Evolutionary conservation across 768 basidiomycete genomes (phyloP).

Genomic region (Pleurotus pulmonarius): DNA sequence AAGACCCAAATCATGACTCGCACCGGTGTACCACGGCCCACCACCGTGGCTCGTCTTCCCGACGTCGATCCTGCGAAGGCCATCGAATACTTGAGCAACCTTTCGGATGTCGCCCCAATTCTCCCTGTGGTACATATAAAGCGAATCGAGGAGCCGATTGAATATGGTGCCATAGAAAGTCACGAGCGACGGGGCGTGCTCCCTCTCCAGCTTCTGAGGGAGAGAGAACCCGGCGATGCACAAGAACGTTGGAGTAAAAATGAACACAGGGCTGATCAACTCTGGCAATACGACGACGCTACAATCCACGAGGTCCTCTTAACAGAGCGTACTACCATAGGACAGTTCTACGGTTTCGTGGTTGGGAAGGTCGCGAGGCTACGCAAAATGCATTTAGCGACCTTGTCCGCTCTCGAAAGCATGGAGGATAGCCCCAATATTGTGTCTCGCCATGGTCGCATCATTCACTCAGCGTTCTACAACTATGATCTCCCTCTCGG

Average conservation of each 20-base stretch:
- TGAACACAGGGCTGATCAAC: constrained; percentile 39
- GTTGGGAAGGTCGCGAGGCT: constrained; percentile 63
- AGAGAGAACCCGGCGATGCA: constrained; percentile 38
- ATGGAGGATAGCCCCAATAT: constrained; percentile 35
- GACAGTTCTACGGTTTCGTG: constrained; percentile 73
- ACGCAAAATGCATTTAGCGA: constrained; percentile 58
- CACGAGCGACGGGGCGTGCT: constrained; percentile 27
- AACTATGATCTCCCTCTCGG: constrained; percentile 60
- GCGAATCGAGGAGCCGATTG: constrained; percentile 49
- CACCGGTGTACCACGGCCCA: constrained; percentile 56
- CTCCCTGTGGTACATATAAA: constrained; percentile 35
- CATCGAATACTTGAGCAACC: constrained; percentile 52
- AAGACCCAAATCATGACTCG: constrained; percentile 58
- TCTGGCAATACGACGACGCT: constrained; percentile 50
- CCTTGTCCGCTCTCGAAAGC: constrained; percentile 44
- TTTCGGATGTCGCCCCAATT: constrained; percentile 35
- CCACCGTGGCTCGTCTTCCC: constrained; percentile 65
- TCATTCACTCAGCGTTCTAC: constrained; percentile 60
- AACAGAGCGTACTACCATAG: constrained; percentile 66
- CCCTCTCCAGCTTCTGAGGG: constrained; percentile 43
- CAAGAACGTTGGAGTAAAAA: constrained; percentile 45
- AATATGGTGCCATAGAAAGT: constrained; percentile 46
- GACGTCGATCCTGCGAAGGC: constrained; percentile 49
- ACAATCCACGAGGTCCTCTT: constrained; percentile 59
- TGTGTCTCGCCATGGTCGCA: constrained; percentile 47